Evolutionary conservation across 768 basidiomycete genomes (phyloP).

Genomic region (Tylopilus sp.): DNA sequence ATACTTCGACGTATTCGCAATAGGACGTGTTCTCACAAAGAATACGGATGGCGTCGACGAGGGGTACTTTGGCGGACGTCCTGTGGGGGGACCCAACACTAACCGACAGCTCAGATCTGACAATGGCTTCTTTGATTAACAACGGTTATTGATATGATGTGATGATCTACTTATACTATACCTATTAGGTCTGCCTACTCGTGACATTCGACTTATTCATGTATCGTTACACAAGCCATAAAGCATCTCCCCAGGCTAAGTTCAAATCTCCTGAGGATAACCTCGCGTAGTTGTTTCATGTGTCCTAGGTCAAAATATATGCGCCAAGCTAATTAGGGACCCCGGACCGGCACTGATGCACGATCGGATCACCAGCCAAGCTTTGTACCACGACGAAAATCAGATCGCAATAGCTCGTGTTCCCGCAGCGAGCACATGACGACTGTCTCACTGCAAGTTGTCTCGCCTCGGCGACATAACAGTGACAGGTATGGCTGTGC

Average conservation of each 20-base stretch:
- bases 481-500: background rate
- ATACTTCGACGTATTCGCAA: background rate
- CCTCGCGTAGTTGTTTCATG: background rate
- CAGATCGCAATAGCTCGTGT: conserved; percentile 2
- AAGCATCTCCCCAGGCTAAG: background rate
- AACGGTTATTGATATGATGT: background rate
- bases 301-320: background rate
- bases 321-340: background rate
- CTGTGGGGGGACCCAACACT: background rate
- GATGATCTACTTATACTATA: background rate
- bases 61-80: background rate
- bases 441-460: background rate
- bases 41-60: background rate
- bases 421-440: background rate
- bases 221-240: conserved; percentile 2
- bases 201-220: background rate
- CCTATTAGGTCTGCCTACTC: background rate
- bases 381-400: background rate
- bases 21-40: background rate
- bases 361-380: background rate
- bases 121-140: background rate
- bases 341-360: background rate
- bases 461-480: background rate
- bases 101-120: background rate
- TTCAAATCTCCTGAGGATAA: background rate